Conservation (phyloP, 176 grass and related monocot species). For the Triticum turgidum region DNA sequence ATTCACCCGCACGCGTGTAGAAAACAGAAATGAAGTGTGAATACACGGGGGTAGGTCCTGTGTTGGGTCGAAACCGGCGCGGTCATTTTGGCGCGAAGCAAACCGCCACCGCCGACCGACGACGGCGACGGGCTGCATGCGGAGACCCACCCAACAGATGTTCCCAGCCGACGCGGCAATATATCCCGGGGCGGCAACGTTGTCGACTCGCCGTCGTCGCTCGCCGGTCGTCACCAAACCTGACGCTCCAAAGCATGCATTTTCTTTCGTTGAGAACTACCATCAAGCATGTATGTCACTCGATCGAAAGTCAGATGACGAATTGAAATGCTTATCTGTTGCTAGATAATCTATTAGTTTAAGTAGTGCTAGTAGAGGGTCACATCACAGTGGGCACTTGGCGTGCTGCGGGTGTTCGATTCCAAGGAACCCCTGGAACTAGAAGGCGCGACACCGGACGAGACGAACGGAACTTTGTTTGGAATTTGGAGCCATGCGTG, state of each 20-base stretch:
- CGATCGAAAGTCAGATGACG: background rate
- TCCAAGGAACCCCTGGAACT: background rate
- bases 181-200: background rate
- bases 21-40: background rate
- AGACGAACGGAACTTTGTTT: conserved; percentile 1
- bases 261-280: background rate
- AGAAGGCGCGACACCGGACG: background rate
- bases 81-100: background rate
- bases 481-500: background rate
- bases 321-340: background rate
- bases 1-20: background rate
- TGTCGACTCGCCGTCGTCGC: conserved; percentile 4
- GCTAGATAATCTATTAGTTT: too few species aligned
- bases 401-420: background rate
- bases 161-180: background rate
- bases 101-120: background rate
- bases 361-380: background rate
- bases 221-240: background rate
- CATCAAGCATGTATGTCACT: background rate
- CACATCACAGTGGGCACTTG: conserved; percentile 30
- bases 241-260: background rate
- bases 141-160: background rate
- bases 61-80: background rate
- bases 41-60: background rate
- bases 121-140: background rate